A percentile compares a stretch with the other conserved stretches of the same genome.
These are phyloP conservation scores for Lunularia cruciata DNA, from an alignment of 225 moss, liverwort and hornwort genomes.

Conservation along the genomic window DNA sequence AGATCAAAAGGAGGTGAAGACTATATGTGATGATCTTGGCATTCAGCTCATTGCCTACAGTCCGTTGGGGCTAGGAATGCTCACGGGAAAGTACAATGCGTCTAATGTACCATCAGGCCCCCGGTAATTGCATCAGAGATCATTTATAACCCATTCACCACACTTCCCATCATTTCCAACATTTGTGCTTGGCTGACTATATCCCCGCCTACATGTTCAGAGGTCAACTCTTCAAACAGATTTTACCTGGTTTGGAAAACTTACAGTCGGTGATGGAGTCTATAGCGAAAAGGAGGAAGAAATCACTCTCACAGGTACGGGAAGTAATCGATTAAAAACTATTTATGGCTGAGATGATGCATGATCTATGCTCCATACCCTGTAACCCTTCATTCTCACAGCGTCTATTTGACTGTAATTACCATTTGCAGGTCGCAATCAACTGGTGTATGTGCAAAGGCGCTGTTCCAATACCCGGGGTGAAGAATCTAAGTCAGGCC, in stretches of 20 bases:
- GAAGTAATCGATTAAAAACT: too few relatives aligned
- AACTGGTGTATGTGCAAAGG: constrained; percentile 99
- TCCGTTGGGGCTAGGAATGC: constrained; percentile 95
- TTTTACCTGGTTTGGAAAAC: constrained; percentile 75
- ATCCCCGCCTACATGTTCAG: constrained; percentile 42
- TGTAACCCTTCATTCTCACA: too few relatives aligned
- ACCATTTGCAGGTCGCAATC: constrained; percentile 79
- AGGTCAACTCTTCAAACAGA: constrained; percentile 67
- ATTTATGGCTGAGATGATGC: too few relatives aligned
- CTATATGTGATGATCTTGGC: constrained; percentile 82
- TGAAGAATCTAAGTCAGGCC: constrained; percentile 76
- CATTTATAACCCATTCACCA: too few relatives aligned
- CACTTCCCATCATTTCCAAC: neutral
- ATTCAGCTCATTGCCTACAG: constrained; percentile 88
- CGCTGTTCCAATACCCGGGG: constrained; percentile 88
- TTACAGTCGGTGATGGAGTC: constrained; percentile 58
- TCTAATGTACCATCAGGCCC: constrained; percentile 75
- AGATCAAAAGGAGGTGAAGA: constrained; percentile 78
- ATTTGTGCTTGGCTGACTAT: neutral
- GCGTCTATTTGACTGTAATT: too few relatives aligned
- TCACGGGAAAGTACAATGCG: constrained; percentile 88
- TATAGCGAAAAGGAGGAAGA: constrained; percentile 68
- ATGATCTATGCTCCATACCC: too few relatives aligned
- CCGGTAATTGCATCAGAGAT: constrained; percentile 46
- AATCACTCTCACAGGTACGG: constrained; percentile 76